phyloP scores from a whole-genome alignment of 306 rosid genomes.

The Corylus avellana region DNA sequence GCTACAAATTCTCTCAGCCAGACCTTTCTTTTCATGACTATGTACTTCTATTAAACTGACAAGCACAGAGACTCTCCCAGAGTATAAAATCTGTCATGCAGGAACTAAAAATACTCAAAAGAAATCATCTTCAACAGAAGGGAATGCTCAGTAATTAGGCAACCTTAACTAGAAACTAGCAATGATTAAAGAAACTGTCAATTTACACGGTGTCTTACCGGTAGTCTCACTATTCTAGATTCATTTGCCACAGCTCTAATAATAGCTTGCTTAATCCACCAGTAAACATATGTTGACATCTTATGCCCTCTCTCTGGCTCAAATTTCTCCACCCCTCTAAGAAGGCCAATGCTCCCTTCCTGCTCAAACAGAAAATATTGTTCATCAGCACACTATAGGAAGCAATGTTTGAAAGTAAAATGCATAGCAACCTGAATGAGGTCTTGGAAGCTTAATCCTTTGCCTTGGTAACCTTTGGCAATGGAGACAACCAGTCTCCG shows the following conservation, averaged over 20 bases:
- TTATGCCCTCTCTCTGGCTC: slow-evolving; percentile 71
- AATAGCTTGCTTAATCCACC: slow-evolving; percentile 90
- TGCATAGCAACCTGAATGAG: slow-evolving; percentile 69
- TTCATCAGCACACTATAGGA: neutral
- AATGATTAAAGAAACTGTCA: neutral
- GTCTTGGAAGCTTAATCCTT: slow-evolving; percentile 72
- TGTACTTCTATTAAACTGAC: neutral
- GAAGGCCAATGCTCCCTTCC: slow-evolving; percentile 93
- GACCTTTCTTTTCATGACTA: neutral
- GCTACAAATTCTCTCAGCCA: neutral
- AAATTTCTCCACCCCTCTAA: slow-evolving; percentile 70
- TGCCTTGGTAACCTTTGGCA: slow-evolving; percentile 66
- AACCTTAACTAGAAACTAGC: neutral
- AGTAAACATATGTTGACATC: slow-evolving; percentile 79
- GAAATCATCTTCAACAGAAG: neutral
- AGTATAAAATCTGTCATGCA: neutral
- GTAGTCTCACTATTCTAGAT: slow-evolving; percentile 71
- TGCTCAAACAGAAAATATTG: slow-evolving; percentile 30
- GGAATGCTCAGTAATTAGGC: neutral
- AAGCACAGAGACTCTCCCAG: neutral
- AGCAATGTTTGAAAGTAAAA: slow-evolving; percentile 21
- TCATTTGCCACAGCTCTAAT: slow-evolving; percentile 67
- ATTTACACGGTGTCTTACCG: slow-evolving; percentile 56
- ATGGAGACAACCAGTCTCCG: slow-evolving; percentile 66
- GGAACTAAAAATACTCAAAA: neutral